Evolutionary conservation across 1,284 basidiomycete genomes (phyloP), one percentile per base, ranked within the genome.

Genomic region (Ustilago hordei): DNA sequence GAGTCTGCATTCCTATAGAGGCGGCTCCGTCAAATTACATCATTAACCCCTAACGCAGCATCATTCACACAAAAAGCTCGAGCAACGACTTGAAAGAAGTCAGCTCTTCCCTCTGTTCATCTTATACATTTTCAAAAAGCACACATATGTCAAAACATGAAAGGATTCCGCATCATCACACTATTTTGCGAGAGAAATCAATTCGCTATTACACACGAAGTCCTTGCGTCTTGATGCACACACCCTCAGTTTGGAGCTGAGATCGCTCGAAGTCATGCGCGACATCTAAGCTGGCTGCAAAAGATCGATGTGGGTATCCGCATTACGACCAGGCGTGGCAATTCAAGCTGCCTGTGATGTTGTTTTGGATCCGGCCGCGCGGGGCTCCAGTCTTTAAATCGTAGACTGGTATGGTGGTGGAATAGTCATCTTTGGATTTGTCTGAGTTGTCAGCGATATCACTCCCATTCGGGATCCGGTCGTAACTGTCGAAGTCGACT

Each of bases 31-130:
- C 34, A 41, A 41, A 61, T 50, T 50, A 50, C 48, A 53, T 53
- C 47, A 61, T 28, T 17, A 3, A 8, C 11, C 12, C 48, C 48
- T 60, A 60, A 53, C 35, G 59, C 59, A 60, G 59, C 59, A 60
- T 60, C 50, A 59, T 17, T 17, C 41, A 50, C 48, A 50, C 23
- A 2, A 50, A 50, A 50, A 31, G 28, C 15, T 8, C 12, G 4
- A 31, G 4, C 7, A 12, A 50, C 15, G 28, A 32, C 28, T 17
- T 32, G 5, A 12, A 8, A 4, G 23, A 8, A 50, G 28, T 28
- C 31, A 50, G 12, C 12, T 28, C 31, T 8, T 19, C n/a, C 43
- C 43, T 19, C n/a, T 31, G 15, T 47, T 60, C 45, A 36, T 60
- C 35, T 19, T 17, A 32, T 43, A 2, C 11, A 2, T 15, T n/a